phyloP scores from a whole-genome alignment of 164 flowering plant genomes.

The Buxus sempervirens region DNA sequence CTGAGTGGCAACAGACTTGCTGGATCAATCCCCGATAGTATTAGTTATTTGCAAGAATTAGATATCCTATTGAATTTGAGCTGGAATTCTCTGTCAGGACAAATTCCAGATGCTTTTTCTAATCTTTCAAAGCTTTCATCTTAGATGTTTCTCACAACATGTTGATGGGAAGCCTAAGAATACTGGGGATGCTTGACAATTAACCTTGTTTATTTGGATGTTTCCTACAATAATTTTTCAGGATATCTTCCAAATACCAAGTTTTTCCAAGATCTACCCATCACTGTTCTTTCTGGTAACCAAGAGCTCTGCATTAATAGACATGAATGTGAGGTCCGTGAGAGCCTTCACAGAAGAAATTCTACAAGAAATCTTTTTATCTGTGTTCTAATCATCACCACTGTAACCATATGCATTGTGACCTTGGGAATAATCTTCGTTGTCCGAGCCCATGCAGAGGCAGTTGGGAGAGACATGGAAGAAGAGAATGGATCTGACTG shows the following conservation, averaged over 20 bases:
- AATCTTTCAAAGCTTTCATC: conserved; percentile 49
- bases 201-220: conserved; percentile 57
- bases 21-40: conserved; percentile 48
- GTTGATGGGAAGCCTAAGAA: conserved; percentile 38
- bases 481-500: conserved; percentile 31
- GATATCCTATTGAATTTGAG: conserved; percentile 60
- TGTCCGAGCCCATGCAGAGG: conserved; percentile 18
- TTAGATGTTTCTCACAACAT: conserved; percentile 58
- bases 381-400: conserved; percentile 22
- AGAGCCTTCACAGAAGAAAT: conserved; percentile 11
- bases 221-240: conserved; percentile 56
- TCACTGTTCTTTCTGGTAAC: conserved; percentile 34
- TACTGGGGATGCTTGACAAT: conserved; percentile 44
- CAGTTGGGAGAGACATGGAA: conserved; percentile 16
- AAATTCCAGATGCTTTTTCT: conserved; percentile 42
- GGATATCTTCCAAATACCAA: conserved; percentile 50
- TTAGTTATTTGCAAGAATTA: conserved; percentile 40
- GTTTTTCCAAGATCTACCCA: conserved; percentile 43
- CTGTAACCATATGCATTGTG: conserved; percentile 15
- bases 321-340: conserved; percentile 19
- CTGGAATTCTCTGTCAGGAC: conserved; percentile 44
- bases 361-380: conserved; percentile 25
- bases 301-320: conserved; percentile 37
- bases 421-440: conserved; percentile 15
- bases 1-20: conserved; percentile 44